Base-by-base conservation (phyloP, 148 eudicot genomes). In the Selenicereus undatus region DNA sequence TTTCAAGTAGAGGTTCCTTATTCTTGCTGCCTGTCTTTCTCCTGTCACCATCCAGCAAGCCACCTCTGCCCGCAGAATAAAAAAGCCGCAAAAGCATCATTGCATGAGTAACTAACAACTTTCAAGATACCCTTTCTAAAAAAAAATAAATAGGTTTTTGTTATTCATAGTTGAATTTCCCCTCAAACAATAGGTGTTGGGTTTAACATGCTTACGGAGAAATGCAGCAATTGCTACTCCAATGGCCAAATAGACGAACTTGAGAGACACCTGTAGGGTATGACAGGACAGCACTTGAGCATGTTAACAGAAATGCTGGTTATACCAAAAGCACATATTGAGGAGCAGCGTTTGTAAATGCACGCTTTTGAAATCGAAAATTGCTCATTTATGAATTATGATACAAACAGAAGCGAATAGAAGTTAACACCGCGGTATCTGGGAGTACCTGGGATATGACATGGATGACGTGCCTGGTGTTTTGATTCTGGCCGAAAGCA, bases 1-100 rank as follows among this genome's bases (percentile, higher is more conserved):
- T 83, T 82, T 88, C 79, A 91, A 65, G 81, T 91, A 91, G 26
- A 91, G 84, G 73, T 81, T 88, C 65, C 92, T 86, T 54, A 91
- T 89, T 42, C 92, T 76, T 62, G 92, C 88, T 56, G 94, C 91
- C 68, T 91, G 94, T 74, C 91, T 88, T 77, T 91, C 94, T 58
- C 94, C 94, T 8, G 94, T 88, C 76, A 88, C 88, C 94, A 91
- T 89, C 94, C 94, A 91, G 72, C 88, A 84, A 65, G 87, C 71
- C 80, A 91, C 94, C 92, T 91, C 92, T 91, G 75, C 21, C 64
- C 79, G 10, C 32, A 51, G 35, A 74, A 12, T 8, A 11, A 48
- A 74, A 71, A 36, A 35, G 5, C 16, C 22, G 24, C 22, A 21
- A 62, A 36, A 27, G 58, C 14, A 76, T 35, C 43, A 45, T n/a